Percentiles rank a stretch among this genome's conserved stretches.
These are phyloP conservation scores for Russula vinacea DNA, from an alignment of 768 basidiomycete species.

Conservation along the genomic window DNA sequence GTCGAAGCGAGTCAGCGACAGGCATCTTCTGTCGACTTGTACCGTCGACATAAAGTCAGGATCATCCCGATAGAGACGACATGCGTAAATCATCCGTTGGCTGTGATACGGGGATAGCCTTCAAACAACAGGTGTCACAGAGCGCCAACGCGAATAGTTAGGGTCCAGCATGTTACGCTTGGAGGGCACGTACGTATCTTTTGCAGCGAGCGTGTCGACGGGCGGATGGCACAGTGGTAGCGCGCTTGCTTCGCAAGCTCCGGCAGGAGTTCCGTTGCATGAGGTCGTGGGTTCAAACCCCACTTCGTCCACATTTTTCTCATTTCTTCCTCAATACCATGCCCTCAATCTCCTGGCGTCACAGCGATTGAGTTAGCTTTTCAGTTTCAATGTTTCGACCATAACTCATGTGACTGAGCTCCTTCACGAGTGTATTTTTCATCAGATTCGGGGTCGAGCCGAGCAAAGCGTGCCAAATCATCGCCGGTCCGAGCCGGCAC, in stretches of 20 bases:
- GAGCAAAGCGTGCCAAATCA: no score
- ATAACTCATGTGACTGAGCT: no score
- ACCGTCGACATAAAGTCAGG: no score
- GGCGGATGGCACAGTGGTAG: conserved; percentile 30
- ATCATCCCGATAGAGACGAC: no score
- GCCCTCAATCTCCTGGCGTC: no score
- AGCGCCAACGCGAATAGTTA: not conserved
- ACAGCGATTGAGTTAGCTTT: no score
- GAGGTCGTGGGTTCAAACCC: conserved; percentile 30
- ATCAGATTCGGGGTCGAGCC: no score
- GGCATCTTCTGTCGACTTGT: no score
- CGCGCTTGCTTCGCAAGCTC: conserved; percentile 29
- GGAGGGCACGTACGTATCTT: not conserved
- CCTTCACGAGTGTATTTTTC: no score
- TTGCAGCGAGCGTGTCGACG: not conserved
- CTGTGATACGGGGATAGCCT: not conserved
- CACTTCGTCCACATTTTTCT: conserved; percentile 26
- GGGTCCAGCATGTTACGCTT: no score
- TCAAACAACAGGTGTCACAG: not conserved
- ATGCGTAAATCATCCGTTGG: not conserved
- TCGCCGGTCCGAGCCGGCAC: not conserved
- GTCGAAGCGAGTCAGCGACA: not conserved
- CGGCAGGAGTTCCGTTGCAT: conserved; percentile 20
- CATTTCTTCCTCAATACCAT: no score
- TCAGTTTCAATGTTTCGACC: no score